Evolutionary conservation across 352 stramenopile genomes (phyloP), one percentile per base, ranked within the genome.

Genomic region (Phytophthora pseudosyringae): DNA sequence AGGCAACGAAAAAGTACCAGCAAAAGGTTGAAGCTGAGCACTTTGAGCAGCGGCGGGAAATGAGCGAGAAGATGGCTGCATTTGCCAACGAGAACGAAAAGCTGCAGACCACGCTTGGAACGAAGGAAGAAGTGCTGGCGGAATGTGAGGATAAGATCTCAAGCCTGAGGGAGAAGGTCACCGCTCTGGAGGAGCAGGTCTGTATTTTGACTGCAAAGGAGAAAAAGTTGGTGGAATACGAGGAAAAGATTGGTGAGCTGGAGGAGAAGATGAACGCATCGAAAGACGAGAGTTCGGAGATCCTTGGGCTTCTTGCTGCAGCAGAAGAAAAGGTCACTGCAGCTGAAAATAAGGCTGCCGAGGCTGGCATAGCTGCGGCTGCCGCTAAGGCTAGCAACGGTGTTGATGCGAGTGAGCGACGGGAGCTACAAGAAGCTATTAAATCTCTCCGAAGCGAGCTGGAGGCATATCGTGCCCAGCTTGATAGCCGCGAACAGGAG

Each of bases 1-100:
- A 69, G 61, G 59, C 55, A 7, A 67, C 53, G 4, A 71, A 67
- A 35, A 68, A 76, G 47, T 70, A 69, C 39, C 55, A 75, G 40
- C 61, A 75, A 46, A 73, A 73, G 31, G 41, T 80, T n/a, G 64
- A 80, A 64, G 64, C 67, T 9, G 63, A 75, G 12, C 36, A 71
- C 44, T 69, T 64, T 44, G 72, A 80, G 28, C 59, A 73, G 48
- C 69, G 65, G 35, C 63, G 49, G 67, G 68, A 71, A 31, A 63
- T 74, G 65, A 78, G 69, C 35, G 65, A 78, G 25, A 74, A 72
- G 46, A 75, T 78, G 65, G 65, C 65, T n/a, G 65, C 58, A 0
- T 67, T 62, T 41, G 46, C 52, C 16, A 71, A 75, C 15, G 54
- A 75, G 31, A 78, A 69, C 29, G 61, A 70, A 36, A 64, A 66